A percentile compares a stretch with the other conserved stretches of the same genome.
Conservation (phyloP, 768 basidiomycete genomes). For the Amanita exitialis region DNA sequence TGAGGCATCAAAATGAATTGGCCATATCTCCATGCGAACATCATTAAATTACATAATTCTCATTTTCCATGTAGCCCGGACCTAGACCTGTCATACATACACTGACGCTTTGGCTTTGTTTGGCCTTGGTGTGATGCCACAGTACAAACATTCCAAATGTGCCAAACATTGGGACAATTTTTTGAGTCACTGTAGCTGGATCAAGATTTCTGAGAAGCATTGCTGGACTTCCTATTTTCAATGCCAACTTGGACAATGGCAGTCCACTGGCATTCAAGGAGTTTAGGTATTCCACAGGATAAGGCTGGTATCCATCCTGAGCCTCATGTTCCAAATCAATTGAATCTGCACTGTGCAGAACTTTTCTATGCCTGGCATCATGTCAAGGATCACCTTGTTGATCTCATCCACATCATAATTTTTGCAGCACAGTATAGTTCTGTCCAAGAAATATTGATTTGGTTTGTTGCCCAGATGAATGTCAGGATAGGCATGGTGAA, state of each 20-base stretch:
- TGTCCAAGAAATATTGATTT: conserved; percentile 20
- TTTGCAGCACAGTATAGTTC: conserved; percentile 22
- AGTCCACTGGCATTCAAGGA: conserved; percentile 26
- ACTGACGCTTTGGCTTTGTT: no score
- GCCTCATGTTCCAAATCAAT: conserved; percentile 10
- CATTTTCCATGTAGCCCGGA: no score
- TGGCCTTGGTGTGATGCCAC: no score
- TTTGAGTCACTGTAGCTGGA: no score
- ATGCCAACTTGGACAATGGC: conserved; percentile 23
- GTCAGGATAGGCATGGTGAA: conserved; percentile 15
- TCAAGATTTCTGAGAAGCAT: conserved; percentile 35
- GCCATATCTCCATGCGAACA: no score
- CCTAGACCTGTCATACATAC: no score
- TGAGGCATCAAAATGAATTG: no score
- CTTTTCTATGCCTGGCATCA: conserved; percentile 6
- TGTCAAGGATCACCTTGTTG: conserved; percentile 14
- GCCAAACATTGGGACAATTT: no score
- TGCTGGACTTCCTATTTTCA: conserved; percentile 24
- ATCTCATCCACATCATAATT: conserved; percentile 24
- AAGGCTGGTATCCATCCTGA: conserved; percentile 15
- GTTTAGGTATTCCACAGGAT: conserved; percentile 28
- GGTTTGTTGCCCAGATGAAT: conserved; percentile 1
- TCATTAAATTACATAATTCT: no score
- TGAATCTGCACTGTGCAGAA: conserved; percentile 20
- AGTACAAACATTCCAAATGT: no score